Evolutionary conservation across 2,329 filamentous ascomycete species (phyloP), one percentile per base, ranked within the genome.

Genomic region (Fusarium cicatricum): DNA sequence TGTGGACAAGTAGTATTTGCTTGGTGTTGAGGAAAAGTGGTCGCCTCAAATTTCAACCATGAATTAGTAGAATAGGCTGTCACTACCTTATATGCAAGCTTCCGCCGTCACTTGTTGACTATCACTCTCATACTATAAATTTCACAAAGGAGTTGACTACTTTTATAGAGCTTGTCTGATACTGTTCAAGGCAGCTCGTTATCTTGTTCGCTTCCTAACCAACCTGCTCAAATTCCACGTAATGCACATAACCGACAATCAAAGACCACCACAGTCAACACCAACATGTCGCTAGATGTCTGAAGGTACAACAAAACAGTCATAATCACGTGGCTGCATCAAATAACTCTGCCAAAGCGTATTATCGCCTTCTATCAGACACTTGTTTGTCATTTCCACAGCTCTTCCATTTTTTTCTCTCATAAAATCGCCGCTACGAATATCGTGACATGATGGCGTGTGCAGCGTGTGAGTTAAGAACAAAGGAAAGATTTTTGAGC

Each of bases 321-420:
- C 9, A 26, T 10, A 26, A 26, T 26, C 23, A 26, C 23, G 23
- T 10, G 9, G 23, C 23, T 9, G 23, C 23, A 26, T 26, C 23
- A 31, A 23, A 21, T 7, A 42, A 43, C 50, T 39, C 53, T 32
- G 46, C 33, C 16, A 58, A 54, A 39, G 49, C 40, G 47, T 62
- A 66, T 59, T 60, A 55, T 70, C 68, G 69, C 62, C 71, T 72
- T 76, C 70, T 72, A 73, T 70, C 68, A 65, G 74, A 74, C 71
- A 72, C 58, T 66, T 72, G 46, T 50, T 26, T 56, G 48, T 66
- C 67, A 68, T 66, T 60, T 66, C 64, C 64, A 66, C 66, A 71
- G 65, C 69, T 73, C 69, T 73, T 71, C 71, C 69, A 68, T 71
- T 72, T 73, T 73, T 71, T 72, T 66, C 58, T 66, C 53, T 69